Percentiles rank a stretch among this genome's conserved stretches.
Evolutionary conservation across 2,329 filamentous ascomycete species (phyloP).

Genomic region (Magnaporthiopsis incrustans): DNA sequence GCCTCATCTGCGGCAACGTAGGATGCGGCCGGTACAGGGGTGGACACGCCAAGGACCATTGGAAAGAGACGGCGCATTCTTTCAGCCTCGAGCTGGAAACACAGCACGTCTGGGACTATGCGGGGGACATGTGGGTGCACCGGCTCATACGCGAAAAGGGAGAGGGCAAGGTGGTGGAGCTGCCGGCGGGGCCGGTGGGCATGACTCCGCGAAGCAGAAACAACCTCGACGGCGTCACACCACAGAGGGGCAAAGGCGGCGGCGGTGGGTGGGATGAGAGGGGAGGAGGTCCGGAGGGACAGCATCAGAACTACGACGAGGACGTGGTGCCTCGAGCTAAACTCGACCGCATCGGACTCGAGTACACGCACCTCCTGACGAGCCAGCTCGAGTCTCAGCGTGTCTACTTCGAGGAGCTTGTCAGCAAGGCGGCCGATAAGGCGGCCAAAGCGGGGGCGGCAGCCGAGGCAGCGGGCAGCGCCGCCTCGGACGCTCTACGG

Average conservation of each 20-base stretch:
- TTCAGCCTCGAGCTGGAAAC: constrained; percentile 90
- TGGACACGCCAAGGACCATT: constrained; percentile 88
- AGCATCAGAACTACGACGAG: constrained; percentile 22
- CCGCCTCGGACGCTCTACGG: constrained; percentile 39
- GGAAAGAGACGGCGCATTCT: constrained; percentile 80
- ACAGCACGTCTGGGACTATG: constrained; percentile 97
- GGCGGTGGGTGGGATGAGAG: constrained; percentile 4
- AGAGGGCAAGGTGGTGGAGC: constrained; percentile 84
- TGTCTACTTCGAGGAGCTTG: constrained; percentile 86
- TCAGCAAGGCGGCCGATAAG: constrained; percentile 85
- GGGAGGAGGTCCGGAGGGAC: not conserved
- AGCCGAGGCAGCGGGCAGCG: constrained; percentile 52
- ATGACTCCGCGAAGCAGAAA: constrained; percentile 17
- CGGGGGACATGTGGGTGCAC: constrained; percentile 91
- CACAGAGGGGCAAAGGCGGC: constrained; percentile 14
- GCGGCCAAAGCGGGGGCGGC: constrained; percentile 63
- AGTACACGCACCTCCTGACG: constrained; percentile 90
- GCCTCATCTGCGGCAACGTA: constrained; percentile 84
- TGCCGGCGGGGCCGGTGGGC: constrained; percentile 39
- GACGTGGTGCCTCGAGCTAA: constrained; percentile 66
- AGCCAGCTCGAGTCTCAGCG: constrained; percentile 90
- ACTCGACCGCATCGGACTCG: constrained; percentile 71
- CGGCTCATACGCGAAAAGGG: constrained; percentile 89
- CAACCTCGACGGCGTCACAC: constrained; percentile 24
- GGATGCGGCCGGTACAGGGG: constrained; percentile 93